Evolutionary conservation across 2,329 filamentous ascomycete species (phyloP).

Genomic region (Fusarium algeriense): DNA sequence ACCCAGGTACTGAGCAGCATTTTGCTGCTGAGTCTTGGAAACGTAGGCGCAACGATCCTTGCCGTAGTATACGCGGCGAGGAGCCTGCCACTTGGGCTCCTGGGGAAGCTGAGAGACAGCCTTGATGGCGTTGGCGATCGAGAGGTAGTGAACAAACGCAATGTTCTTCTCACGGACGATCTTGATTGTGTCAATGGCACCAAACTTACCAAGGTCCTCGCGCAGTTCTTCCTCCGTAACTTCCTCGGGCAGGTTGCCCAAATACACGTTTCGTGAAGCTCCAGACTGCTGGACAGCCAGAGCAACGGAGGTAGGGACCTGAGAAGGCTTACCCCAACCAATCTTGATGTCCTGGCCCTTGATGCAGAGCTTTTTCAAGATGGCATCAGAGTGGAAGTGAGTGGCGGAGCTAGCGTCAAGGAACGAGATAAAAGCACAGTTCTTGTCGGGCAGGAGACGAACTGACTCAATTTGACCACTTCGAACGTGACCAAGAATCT

Average conservation of each 20-base stretch:
- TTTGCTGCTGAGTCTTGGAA: constrained; percentile 99
- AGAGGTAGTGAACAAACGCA: constrained; percentile 96
- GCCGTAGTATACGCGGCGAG: constrained; percentile 96
- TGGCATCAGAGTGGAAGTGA: constrained; percentile 99
- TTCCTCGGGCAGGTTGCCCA: constrained; percentile 93
- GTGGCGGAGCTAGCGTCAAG: constrained; percentile 97
- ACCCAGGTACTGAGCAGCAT: constrained; percentile 96
- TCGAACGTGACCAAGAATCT: constrained; percentile 94
- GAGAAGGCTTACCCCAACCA: constrained; percentile 98
- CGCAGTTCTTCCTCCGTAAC: constrained; percentile 91
- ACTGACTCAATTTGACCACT: constrained; percentile 99
- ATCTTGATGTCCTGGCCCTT: constrained; percentile 99
- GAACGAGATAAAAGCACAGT: constrained; percentile 99
- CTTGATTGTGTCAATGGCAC: constrained; percentile 96
- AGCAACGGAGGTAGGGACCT: constrained; percentile 97
- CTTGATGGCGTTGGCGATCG: constrained; percentile 98
- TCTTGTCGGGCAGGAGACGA: constrained; percentile 96
- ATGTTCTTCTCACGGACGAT: constrained; percentile 98
- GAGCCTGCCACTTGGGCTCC: constrained; percentile 96
- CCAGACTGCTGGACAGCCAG: constrained; percentile 97
- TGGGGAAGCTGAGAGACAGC: constrained; percentile 96
- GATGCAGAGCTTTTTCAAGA: constrained; percentile 99
- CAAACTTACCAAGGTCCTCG: constrained; percentile 96
- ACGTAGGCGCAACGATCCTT: constrained; percentile 99
- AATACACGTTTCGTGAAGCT: constrained; percentile 95